A percentile compares a stretch with the other conserved stretches of the same genome.
Evolutionary conservation across 2,329 filamentous ascomycete genomes (phyloP).

Genomic region (Colletotrichum eleusines): DNA sequence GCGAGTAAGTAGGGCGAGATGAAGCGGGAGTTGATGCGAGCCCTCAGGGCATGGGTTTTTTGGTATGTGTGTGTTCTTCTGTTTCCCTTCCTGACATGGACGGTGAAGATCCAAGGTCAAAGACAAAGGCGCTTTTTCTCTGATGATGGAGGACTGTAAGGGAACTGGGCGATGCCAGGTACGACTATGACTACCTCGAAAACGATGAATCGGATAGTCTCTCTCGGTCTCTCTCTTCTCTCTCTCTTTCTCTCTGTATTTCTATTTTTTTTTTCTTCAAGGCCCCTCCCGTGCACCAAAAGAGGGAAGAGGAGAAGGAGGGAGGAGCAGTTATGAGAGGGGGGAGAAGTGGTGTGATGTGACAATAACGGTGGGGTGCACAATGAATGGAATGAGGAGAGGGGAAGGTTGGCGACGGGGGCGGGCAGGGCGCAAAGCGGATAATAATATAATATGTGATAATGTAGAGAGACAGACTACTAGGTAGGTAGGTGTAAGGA

Average conservation of each 20-base stretch:
- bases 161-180: not conserved
- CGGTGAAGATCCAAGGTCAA: not conserved
- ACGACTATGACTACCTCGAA: not conserved
- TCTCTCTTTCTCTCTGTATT: not conserved
- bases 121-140: not conserved
- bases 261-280: not conserved
- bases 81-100: not conserved
- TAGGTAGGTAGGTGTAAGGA: not conserved
- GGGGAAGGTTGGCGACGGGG: not conserved
- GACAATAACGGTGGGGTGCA: conserved; percentile 16
- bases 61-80: not conserved
- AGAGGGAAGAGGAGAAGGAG: not conserved
- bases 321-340: not conserved
- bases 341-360: conserved; percentile 24
- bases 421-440: conserved; percentile 1
- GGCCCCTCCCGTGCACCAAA: not conserved
- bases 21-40: conserved; percentile 9
- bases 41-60: not conserved
- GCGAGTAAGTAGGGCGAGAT: conserved; percentile 6
- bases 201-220: too few species aligned
- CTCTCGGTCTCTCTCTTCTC: not conserved
- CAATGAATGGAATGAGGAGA: not conserved
- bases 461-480: not conserved
- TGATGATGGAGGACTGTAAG: not conserved
- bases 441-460: not conserved